phyloP scores from a whole-genome alignment of 495 filamentous ascomycete genomes.

The Penicillium steckii region DNA sequence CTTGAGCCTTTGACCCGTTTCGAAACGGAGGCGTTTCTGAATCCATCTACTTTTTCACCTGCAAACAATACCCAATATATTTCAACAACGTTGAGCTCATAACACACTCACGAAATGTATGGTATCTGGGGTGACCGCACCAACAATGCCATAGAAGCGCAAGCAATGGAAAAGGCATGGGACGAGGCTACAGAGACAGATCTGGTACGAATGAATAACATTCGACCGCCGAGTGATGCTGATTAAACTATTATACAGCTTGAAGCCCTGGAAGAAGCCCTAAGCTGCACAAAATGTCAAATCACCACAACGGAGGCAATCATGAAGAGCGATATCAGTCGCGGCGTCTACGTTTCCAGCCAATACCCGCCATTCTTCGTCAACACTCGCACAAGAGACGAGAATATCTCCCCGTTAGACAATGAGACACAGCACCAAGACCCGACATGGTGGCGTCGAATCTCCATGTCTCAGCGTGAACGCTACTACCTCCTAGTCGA shows the following conservation, averaged over 20 bases:
- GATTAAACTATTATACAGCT: background rate
- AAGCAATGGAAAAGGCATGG: constrained; percentile 3
- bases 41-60: too few relatives aligned
- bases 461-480: constrained; percentile 17
- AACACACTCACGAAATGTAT: background rate
- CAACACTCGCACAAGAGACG: constrained; percentile 13
- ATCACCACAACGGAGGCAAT: constrained; percentile 15
- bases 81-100: background rate
- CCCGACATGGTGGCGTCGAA: constrained; percentile 19
- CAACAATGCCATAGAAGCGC: background rate
- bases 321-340: constrained; percentile 24
- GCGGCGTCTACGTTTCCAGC: constrained; percentile 16
- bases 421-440: background rate
- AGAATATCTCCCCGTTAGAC: constrained; percentile 15
- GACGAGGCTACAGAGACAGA: background rate
- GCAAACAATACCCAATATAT: background rate
- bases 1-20: background rate
- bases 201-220: constrained; percentile 1
- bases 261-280: constrained; percentile 30
- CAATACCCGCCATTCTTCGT: constrained; percentile 28
- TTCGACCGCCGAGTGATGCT: background rate
- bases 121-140: background rate
- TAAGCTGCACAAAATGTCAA: constrained; percentile 28
- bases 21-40: too few relatives aligned
- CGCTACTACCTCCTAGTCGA: constrained; percentile 20